Evolutionary conservation across 148 eudicot species (phyloP).

Genomic region (Amaranthus palmeri): DNA sequence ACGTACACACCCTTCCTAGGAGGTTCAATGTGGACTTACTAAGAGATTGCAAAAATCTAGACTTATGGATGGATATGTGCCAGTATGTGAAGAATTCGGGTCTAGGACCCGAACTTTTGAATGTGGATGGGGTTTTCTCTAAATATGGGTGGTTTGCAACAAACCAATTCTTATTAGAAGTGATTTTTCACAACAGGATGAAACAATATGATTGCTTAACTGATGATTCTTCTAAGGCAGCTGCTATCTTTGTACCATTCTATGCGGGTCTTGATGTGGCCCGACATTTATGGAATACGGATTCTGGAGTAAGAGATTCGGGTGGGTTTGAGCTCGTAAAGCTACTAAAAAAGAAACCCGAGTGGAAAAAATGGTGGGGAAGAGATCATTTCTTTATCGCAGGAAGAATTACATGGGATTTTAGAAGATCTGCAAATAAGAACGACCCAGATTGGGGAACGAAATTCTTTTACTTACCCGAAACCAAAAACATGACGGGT

Average conservation of each 20-base stretch:
- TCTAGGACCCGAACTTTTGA: constrained; percentile 27
- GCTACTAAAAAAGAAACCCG: constrained; percentile 41
- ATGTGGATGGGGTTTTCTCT: constrained; percentile 27
- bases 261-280: constrained; percentile 74
- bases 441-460: constrained; percentile 62
- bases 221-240: constrained; percentile 49
- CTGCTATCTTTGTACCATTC: constrained; percentile 66
- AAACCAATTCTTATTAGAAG: constrained; percentile 42
- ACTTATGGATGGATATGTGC: constrained; percentile 48
- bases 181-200: constrained; percentile 49
- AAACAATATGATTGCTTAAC: constrained; percentile 60
- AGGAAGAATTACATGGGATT: constrained; percentile 75
- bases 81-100: constrained; percentile 35
- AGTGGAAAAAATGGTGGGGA: constrained; percentile 52
- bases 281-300: constrained; percentile 49
- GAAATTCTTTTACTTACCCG: constrained; percentile 48
- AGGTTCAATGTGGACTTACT: constrained; percentile 42
- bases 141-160: constrained; percentile 37
- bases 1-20: constrained; percentile 39
- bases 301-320: constrained; percentile 43
- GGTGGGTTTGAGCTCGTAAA: constrained; percentile 34
- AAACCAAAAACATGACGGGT: constrained; percentile 43
- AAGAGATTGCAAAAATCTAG: constrained; percentile 30
- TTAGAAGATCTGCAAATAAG: constrained; percentile 38
- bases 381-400: constrained; percentile 65